Evolutionary conservation across 164 flowering plant species (phyloP), one percentile per base, ranked within the genome.

Genomic region (Tinospora cordifolia): DNA sequence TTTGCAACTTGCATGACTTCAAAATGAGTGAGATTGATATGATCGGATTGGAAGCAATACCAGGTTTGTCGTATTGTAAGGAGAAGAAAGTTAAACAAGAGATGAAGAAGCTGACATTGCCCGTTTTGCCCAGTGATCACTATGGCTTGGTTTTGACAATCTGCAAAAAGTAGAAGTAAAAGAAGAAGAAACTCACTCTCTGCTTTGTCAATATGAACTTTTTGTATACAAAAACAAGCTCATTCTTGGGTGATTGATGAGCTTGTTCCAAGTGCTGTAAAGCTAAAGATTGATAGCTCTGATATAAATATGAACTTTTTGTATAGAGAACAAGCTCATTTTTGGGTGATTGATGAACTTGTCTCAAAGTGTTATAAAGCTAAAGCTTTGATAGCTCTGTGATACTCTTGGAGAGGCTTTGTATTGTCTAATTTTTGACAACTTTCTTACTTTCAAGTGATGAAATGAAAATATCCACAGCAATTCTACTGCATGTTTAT

Each of bases 41-140:
- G 96, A 85, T 92, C 13, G 99, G 98, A 15, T 82, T 14, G 80
- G 96, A 92, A 67, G 89, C 86, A 21, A 88, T 92, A 69, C 91
- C 90, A 7, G 94, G 87, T 19, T 58, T 92, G 67, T 74, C 88
- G 8, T 84, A 91, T 70, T 54, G 24, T 62, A 91, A 91, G 79
- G 90, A 90, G 86, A 95, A 92, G 87, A 90, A 81, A 76, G 84
- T 84, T 44, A 86, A 72, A 66, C 79, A 78, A 3, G 87, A 86
- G 66, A 62, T 80, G 21, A 73, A 85, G 80, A 78, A 73, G 59
- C 40, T 92, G 76, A 75, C 71, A 65, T 92, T 92, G 21, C 99
- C 99, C 40, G 97, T 95, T 81, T 80, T 88, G 77, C 99, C 98
- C 1, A 95, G 99, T 71, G 99, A 95, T 82, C 99, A 95, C 71